Conservation (phyloP, 257 asterid genomes). For the Craterostigma plantagineum region DNA sequence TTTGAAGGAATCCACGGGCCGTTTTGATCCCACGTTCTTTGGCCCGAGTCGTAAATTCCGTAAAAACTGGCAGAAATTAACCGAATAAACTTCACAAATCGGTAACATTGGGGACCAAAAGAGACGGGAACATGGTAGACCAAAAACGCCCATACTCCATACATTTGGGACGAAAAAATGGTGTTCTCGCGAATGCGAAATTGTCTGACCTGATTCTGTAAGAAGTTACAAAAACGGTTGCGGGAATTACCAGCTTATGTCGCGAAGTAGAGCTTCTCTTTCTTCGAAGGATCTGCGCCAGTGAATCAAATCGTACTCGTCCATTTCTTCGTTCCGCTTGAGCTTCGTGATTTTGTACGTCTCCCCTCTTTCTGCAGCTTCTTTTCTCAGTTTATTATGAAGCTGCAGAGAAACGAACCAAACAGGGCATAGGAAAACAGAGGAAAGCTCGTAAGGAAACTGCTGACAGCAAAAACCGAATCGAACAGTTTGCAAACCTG, state of each 20-base stretch:
- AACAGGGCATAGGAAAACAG: not conserved
- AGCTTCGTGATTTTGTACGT: constrained; percentile 40
- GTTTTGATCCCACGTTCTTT: no score
- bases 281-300: constrained; percentile 95
- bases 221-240: not conserved
- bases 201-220: no score
- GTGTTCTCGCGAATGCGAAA: no score
- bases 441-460: constrained; percentile 1
- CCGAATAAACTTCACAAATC: no score
- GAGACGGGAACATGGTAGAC: no score
- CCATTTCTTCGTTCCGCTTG: constrained; percentile 84
- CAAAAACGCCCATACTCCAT: no score
- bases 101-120: no score
- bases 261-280: constrained; percentile 85
- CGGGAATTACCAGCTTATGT: constrained; percentile 63
- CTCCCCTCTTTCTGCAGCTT: constrained; percentile 73
- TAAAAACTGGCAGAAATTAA: no score
- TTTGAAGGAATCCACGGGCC: no score
- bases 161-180: no score
- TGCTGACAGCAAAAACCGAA: not conserved
- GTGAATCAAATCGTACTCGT: constrained; percentile 80
- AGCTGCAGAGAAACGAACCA: constrained; percentile 15
- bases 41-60: no score
- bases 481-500: constrained; percentile 44
- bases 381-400: constrained; percentile 40